Evolutionary conservation across 345 rosid genomes (phyloP).

Genomic region (Euclidium syriacum): DNA sequence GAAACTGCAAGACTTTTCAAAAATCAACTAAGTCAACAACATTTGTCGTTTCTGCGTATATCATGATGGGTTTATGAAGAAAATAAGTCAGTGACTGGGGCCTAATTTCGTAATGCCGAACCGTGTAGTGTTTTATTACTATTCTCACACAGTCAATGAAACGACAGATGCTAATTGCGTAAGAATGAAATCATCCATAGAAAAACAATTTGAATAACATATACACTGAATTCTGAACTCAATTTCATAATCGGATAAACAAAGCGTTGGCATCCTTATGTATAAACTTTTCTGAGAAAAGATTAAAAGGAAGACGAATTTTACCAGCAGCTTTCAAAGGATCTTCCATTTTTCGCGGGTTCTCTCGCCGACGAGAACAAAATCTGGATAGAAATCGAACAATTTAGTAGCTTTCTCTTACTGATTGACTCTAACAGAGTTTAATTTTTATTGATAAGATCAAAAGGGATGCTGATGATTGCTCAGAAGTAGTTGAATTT

Average conservation of each 20-base stretch:
- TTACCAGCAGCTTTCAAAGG: conserved; percentile 89
- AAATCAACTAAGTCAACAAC: neutral
- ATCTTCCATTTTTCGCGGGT: conserved; percentile 38
- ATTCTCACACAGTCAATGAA: neutral
- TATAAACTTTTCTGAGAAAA: neutral
- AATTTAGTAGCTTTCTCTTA: neutral
- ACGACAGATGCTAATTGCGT: neutral
- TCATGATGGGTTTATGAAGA: too few relatives aligned
- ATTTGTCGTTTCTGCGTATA: neutral
- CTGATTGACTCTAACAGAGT: neutral
- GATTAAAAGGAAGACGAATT: conserved; percentile 38
- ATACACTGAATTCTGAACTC: neutral
- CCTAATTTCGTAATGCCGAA: too few relatives aligned
- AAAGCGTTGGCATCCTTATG: neutral
- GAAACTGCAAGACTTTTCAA: neutral
- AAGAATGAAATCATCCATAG: neutral
- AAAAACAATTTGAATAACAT: neutral
- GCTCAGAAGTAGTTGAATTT: conserved; percentile 24
- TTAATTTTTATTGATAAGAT: neutral
- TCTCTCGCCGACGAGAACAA: neutral
- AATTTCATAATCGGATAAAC: too few relatives aligned
- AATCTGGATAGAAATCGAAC: conserved; percentile 6
- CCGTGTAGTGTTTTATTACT: too few relatives aligned
- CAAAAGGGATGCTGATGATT: neutral
- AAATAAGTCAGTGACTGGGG: too few relatives aligned